Evolutionary conservation across 768 basidiomycete species (phyloP).

Genomic region (Phlegmacium glaucopus): DNA sequence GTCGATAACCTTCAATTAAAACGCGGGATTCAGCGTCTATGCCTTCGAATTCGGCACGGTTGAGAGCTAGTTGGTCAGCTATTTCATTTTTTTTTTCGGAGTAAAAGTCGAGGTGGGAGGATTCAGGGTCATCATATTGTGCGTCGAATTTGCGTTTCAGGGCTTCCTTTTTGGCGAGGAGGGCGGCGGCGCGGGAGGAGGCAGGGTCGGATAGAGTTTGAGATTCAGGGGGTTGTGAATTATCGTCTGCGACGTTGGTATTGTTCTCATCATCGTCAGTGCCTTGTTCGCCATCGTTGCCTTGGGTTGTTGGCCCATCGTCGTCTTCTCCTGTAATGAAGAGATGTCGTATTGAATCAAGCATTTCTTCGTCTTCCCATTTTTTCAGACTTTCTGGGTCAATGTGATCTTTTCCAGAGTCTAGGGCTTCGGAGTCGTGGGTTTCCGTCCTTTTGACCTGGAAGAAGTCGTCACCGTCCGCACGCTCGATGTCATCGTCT

Average conservation of each 20-base stretch:
- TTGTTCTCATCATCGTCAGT: constrained; percentile 34
- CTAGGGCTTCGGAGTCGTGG: constrained; percentile 51
- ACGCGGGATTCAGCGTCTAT: constrained; percentile 75
- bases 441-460: constrained; percentile 41
- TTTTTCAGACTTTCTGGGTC: constrained; percentile 50
- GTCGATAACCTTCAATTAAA: constrained; percentile 85
- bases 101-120: constrained; percentile 83
- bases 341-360: constrained; percentile 81
- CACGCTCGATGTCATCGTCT: constrained; percentile 27
- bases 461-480: constrained; percentile 75
- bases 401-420: constrained; percentile 66
- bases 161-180: constrained; percentile 84
- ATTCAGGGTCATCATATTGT: constrained; percentile 89
- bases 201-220: constrained; percentile 23
- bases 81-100: constrained; percentile 91
- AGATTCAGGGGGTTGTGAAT: constrained; percentile 16
- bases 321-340: constrained; percentile 81
- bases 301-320: constrained; percentile 38
- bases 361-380: constrained; percentile 83
- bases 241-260: constrained; percentile 33
- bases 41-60: constrained; percentile 80
- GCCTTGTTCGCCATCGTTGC: constrained; percentile 36
- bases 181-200: constrained; percentile 42
- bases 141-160: constrained; percentile 96
- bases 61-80: constrained; percentile 75